Evolutionary conservation across 345 rosid species (phyloP), one percentile per base, ranked within the genome.

Genomic region (Eucalyptus dawsonii): DNA sequence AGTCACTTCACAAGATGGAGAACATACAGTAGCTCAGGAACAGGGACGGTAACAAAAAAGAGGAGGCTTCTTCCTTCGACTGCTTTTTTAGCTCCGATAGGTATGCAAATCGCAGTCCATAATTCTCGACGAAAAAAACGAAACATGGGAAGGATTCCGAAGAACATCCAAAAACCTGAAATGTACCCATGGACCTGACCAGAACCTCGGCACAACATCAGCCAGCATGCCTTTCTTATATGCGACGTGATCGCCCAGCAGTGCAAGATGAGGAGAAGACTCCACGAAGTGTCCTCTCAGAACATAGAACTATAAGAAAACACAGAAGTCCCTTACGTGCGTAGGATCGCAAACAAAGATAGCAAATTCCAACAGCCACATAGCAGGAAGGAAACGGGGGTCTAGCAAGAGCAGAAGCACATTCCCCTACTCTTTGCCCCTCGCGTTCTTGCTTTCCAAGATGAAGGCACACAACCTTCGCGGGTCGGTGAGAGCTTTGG

Each of bases 401-500:
- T 62, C 34, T 14, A 29, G 10, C 17, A 62, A 62, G 31, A 29
- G 72, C 34, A 14, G 34, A 62, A 62, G 34, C 72, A 62, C 9
- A 6, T 31, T 62, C 17, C 5, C 34, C 58, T 54, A 50, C 86
- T 37, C 89, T 25, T 65, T 22, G 21, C 92, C 93, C 3, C 25
- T 29, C 91, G 45, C 90, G 87, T 91, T 91, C 87, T 86, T 93
- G 76, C 87, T 1, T 86, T 34, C 60, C 24, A 50, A 24, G 7
- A 86, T n/a, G 89, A 91, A 86, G n/a, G n/a, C 91, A 53, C 88
- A 87, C 27, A 93, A 60, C 83, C 88, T 89, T 69, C 88, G 85
- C 2, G 88, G 88, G 72, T 92, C 92, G 5, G 91, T 45, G 12
- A 93, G 72, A 24, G 86, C 17, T 45, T 91, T 90, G 69, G 94